Evolutionary conservation across 2,329 filamentous ascomycete genomes (phyloP).

Genomic region (Fusarium camptoceras): DNA sequence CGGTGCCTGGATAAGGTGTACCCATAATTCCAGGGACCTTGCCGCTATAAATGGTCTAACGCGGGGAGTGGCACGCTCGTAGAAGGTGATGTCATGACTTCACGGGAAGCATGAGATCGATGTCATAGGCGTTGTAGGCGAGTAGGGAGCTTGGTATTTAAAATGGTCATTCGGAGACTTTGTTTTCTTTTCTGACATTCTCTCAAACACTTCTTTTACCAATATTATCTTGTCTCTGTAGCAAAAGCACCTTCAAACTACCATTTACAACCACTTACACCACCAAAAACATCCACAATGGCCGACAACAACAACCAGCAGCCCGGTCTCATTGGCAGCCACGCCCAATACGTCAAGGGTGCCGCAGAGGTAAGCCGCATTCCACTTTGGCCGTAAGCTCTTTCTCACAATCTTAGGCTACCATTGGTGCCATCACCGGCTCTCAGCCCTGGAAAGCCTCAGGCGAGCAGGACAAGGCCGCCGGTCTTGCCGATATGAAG

Average conservation of each 20-base stretch:
- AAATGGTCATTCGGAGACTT: constrained; percentile 10
- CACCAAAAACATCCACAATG: constrained; percentile 37
- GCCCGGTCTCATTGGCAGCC: constrained; percentile 71
- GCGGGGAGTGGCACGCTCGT: constrained; percentile 16
- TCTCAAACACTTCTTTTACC: not conserved
- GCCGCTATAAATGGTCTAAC: constrained; percentile 32
- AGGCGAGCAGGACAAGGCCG: constrained; percentile 72
- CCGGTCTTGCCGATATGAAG: constrained; percentile 72
- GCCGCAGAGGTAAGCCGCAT: constrained; percentile 67
- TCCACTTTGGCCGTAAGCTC: not conserved
- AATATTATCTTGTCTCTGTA: not conserved
- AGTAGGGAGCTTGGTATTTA: constrained; percentile 33
- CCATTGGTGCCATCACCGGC: constrained; percentile 71
- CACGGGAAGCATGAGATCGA: constrained; percentile 36
- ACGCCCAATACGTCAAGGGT: constrained; percentile 77
- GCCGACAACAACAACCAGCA: constrained; percentile 47
- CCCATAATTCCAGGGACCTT: constrained; percentile 33
- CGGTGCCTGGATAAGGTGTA: constrained; percentile 7
- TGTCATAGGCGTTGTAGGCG: constrained; percentile 42
- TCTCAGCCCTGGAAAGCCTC: constrained; percentile 72
- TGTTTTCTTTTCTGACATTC: not conserved
- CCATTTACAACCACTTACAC: not conserved
- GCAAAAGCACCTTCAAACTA: not conserved
- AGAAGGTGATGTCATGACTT: constrained; percentile 47
- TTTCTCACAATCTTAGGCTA: constrained; percentile 55